These are phyloP conservation scores for Entelexis paramagnoliae DNA, from an alignment of 1,139 yeast species.

Conservation along the genomic window DNA sequence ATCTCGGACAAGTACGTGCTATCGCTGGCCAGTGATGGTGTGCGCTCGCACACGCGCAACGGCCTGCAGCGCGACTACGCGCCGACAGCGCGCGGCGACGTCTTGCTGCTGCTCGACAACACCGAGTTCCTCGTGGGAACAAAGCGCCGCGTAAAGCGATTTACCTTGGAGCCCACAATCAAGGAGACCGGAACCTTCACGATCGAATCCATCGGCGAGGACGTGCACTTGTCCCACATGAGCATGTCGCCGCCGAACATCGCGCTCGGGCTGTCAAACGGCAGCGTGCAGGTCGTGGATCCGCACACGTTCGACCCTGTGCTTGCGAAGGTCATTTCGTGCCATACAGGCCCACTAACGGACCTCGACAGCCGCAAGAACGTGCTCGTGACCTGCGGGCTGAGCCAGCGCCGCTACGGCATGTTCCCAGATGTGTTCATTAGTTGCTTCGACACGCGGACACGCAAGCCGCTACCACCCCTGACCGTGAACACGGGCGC, in stretches of 20 bases:
- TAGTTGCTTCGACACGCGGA: constrained; percentile 68
- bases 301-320: constrained; percentile 34
- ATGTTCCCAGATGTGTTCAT: constrained; percentile 69
- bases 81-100: constrained; percentile 27
- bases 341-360: constrained; percentile 67
- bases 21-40: constrained; percentile 28
- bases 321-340: constrained; percentile 43
- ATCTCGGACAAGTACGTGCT: constrained; percentile 31
- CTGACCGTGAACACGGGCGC: constrained; percentile 89
- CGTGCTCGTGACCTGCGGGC: constrained; percentile 74
- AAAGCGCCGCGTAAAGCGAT: constrained; percentile 38
- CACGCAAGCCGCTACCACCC: constrained; percentile 66
- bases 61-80: constrained; percentile 30
- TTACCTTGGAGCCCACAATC: constrained; percentile 53
- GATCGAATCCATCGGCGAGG: constrained; percentile 22
- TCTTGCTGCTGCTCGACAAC: constrained; percentile 29
- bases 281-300: constrained; percentile 47
- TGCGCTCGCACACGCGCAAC: constrained; percentile 32
- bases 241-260: constrained; percentile 31
- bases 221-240: constrained; percentile 21
- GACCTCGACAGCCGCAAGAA: constrained; percentile 72
- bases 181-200: constrained; percentile 33
- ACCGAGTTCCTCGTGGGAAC: constrained; percentile 40
- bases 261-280: constrained; percentile 57
- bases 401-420: constrained; percentile 47